Base-by-base conservation (phyloP, 1,284 basidiomycete species). In the Porodaedalea pini region DNA sequence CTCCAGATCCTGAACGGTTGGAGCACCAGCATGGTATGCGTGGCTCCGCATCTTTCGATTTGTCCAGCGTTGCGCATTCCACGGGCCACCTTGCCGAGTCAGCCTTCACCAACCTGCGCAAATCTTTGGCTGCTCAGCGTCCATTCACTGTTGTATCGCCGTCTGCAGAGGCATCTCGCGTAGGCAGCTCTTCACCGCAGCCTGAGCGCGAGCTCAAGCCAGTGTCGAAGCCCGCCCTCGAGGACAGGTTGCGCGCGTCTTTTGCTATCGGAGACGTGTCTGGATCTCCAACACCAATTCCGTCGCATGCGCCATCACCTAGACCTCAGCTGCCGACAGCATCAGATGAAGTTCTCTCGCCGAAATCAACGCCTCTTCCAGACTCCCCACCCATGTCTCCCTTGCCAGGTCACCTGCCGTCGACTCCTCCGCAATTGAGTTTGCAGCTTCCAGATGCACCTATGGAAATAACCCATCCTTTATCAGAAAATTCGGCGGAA, bases 191-290 rank as follows among this genome's bases (percentile, higher is more conserved):
- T 36, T 29, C 60, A 57, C 63, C 62, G 15, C 59, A 59, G 17
- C 61, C 66, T 29, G 62, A 58, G 40, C 37, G 65, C 55, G 65
- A 23, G 61, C 63, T 11, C 63, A 68, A 32, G 59, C 67, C 3
- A 44, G 61, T 64, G 61, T 71, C 72, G 56, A 83, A 81, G 67
- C 73, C 76, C n/a, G 84, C 79, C 8, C 73, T 90, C 0, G 88
- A 91, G 69, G 88, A 91, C 56, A 78, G 89, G 47, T 71, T 91
- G 13, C 79, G 84, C 25, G 76, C 76, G 32, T 81, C 82, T 29
- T 79, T 86, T 63, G 74, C 78, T 41, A 75, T 76, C 51, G 79
- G 78, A 25, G 86, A 89, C 10, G 71, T 74, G 11, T 79, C 82
- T 2, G 72, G 68, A 59, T 62, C 71, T n/a, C 73, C 74, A 32